Evolutionary conservation across 2,329 filamentous ascomycete genomes (phyloP), one percentile per base, ranked within the genome.

Genomic region (Talaromyces sp.): DNA sequence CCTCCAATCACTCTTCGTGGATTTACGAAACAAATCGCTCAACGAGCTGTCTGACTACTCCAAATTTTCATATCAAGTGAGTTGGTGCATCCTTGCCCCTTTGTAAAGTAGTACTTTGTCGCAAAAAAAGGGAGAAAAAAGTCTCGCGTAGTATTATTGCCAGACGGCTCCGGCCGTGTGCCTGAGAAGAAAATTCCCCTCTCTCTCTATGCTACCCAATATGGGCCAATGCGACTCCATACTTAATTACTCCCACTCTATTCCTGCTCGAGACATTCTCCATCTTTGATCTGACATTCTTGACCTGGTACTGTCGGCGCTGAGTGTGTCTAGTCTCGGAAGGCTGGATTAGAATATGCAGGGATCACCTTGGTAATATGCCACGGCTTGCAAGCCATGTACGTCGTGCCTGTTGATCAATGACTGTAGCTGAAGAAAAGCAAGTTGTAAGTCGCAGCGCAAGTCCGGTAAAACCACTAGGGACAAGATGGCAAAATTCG

Each of bases 191-290:
- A 54, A 54, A 37, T 54, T 54, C 31, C 18, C 14, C 31, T 54
- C 50, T 37, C 23, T 28, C 23, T 37, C 23, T 28, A 12, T 48
- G 23, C 31, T 54, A 54, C 48, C 50, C 50, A 35, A 54, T 23
- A 50, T 50, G 46, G 46, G 46, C 46, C 46, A 50, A 50, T 50
- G 46, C 25, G 16, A 50, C 23, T 50, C 46, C 14, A 48, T 48
- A 3, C 23, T 50, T 50, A 50, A 23, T 21, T 50, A 50, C 46
- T 50, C 28, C 6, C 7, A 28, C 44, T 48, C 12, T 46, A 46
- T 23, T 40, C 18, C 35, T 40, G 39, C 11, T 6, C 11, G 42
- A 46, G 42, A 46, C 42, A n/a, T n/a, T 50, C 25, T 7, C 46
- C 46, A 48, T 31, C 5, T 6, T 28, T 16, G 12, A 31, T 50